phyloP scores from a whole-genome alignment of 495 filamentous ascomycete genomes.

The Glarea lozoyensis region DNA sequence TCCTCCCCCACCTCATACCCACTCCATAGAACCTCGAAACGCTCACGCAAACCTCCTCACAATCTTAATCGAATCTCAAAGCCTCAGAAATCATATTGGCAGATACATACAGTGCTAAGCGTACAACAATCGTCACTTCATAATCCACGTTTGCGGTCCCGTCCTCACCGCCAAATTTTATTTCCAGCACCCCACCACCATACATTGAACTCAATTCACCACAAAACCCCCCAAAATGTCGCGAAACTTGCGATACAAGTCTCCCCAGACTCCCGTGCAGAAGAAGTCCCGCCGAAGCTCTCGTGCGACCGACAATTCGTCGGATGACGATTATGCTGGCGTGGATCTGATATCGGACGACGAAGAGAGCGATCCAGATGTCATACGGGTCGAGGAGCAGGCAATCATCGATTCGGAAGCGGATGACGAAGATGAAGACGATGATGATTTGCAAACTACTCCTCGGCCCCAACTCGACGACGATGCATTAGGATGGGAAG shows the following conservation, averaged over 20 bases:
- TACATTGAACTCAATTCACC: slow-evolving; percentile 4
- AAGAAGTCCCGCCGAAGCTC: slow-evolving; percentile 30
- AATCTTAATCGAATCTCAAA: slow-evolving; percentile 10
- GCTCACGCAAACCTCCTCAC: slow-evolving; percentile 2
- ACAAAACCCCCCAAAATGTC: slow-evolving; percentile 31
- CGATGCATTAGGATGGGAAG: slow-evolving; percentile 47
- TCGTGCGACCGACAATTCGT: slow-evolving; percentile 36
- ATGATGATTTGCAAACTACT: slow-evolving; percentile 24
- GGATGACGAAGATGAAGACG: slow-evolving; percentile 24
- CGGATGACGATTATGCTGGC: slow-evolving; percentile 63
- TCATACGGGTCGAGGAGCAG: slow-evolving; percentile 64
- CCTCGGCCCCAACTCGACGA: slow-evolving; percentile 31
- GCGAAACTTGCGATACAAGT: slow-evolving; percentile 43
- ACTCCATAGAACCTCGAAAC: slow-evolving; percentile 13
- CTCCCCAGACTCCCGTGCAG: slow-evolving; percentile 31
- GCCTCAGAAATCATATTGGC: too few species aligned
- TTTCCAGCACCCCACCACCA: not conserved
- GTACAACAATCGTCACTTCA: not conserved
- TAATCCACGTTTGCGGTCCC: not conserved
- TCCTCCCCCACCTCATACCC: slow-evolving; percentile 19
- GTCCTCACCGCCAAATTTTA: slow-evolving; percentile 15
- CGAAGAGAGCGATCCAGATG: slow-evolving; percentile 66
- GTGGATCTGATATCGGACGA: slow-evolving; percentile 72
- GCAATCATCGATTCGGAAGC: slow-evolving; percentile 55
- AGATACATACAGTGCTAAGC: too few species aligned